These are phyloP conservation scores for Botrytis aclada DNA, from an alignment of 2,329 filamentous ascomycete genomes.

Conservation along the genomic window DNA sequence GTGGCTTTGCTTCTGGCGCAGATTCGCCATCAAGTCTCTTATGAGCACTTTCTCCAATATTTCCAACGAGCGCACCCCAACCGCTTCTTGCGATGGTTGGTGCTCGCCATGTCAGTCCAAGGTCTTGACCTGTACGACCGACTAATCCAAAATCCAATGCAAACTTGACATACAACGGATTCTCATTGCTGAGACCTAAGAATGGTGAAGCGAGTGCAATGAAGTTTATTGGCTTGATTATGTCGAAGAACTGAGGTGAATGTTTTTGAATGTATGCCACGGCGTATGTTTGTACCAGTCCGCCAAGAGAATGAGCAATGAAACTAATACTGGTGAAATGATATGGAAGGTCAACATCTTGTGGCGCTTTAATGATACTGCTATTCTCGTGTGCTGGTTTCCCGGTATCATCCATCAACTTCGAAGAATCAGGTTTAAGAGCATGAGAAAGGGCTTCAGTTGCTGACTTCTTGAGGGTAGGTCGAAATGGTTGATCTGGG, in stretches of 20 bases:
- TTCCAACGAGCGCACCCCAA: conserved; percentile 84
- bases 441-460: conserved; percentile 43
- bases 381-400: conserved; percentile 59
- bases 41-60: conserved; percentile 67
- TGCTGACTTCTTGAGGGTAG: conserved; percentile 50
- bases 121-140: conserved; percentile 90
- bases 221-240: conserved; percentile 86
- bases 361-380: conserved; percentile 50
- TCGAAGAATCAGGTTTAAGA: conserved; percentile 40
- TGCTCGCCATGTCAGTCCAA: conserved; percentile 90
- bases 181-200: conserved; percentile 91
- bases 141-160: conserved; percentile 94
- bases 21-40: conserved; percentile 55
- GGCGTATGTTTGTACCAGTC: conserved; percentile 87
- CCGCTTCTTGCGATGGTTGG: conserved; percentile 81
- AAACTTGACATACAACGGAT: conserved; percentile 95
- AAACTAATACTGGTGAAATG: conserved; percentile 94
- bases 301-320: conserved; percentile 86
- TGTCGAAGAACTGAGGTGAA: conserved; percentile 83
- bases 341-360: conserved; percentile 57
- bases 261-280: conserved; percentile 97
- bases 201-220: conserved; percentile 84
- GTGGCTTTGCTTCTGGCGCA: conserved; percentile 80
- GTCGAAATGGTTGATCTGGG: conserved; percentile 86
- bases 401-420: conserved; percentile 44